Percentiles rank a stretch among this genome's conserved stretches.
Evolutionary conservation across 2,329 filamentous ascomycete genomes (phyloP).

Genomic region (Monosporascus cannonballus): DNA sequence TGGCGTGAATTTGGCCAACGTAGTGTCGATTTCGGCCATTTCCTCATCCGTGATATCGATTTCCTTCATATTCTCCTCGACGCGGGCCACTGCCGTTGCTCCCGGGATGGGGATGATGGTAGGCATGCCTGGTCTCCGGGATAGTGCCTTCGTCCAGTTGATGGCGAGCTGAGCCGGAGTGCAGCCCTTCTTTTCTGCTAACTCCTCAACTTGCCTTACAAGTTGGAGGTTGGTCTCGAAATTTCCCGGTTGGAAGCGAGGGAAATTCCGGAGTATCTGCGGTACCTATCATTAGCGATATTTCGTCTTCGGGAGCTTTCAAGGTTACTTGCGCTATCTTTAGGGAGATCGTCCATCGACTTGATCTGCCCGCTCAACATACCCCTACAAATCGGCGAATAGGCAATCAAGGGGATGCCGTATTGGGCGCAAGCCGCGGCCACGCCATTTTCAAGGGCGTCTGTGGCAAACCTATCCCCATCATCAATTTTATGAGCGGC

Average conservation of each 20-base stretch:
- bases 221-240: conserved; percentile 61
- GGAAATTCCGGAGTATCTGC: conserved; percentile 33
- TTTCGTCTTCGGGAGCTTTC: background rate
- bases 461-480: conserved; percentile 27
- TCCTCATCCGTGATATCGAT: conserved; percentile 46
- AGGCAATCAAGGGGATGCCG: conserved; percentile 25
- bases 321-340: conserved; percentile 31
- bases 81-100: conserved; percentile 47
- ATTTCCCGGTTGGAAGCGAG: conserved; percentile 56
- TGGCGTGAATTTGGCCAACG: conserved; percentile 41
- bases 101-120: conserved; percentile 62
- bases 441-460: conserved; percentile 45
- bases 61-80: conserved; percentile 53
- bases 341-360: conserved; percentile 46
- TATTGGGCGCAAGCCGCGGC: conserved; percentile 43
- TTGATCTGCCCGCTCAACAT: conserved; percentile 50
- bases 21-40: conserved; percentile 41
- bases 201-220: conserved; percentile 46
- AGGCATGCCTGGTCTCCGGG: conserved; percentile 45
- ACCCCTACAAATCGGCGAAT: conserved; percentile 26
- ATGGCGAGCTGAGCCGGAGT: conserved; percentile 61
- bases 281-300: no score
- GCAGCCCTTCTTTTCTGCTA: conserved; percentile 55
- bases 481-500: background rate
- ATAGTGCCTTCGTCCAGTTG: conserved; percentile 52